Evolutionary conservation across 192 early-diverging fungal species (phyloP), one percentile per base, ranked within the genome.

Genomic region (Coemansia sp.): DNA sequence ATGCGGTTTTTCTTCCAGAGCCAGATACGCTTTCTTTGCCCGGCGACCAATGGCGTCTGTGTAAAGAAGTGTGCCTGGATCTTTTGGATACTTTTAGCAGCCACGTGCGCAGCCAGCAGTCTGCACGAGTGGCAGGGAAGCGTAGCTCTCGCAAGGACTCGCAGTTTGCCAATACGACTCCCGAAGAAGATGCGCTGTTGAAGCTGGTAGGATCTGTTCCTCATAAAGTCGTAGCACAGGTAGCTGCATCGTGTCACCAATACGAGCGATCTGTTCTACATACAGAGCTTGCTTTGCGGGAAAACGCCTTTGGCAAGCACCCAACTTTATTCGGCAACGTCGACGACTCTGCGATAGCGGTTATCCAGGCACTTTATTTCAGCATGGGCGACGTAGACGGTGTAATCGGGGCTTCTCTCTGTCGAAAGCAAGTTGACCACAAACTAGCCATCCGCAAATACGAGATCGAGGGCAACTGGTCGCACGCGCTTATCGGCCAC

Each of bases 381-480:
- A 58, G 59, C 61, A 74, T 78, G 68, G 76, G 64, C 31, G 76
- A 83, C 36, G 76, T 56, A 2, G 80, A 83, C 52, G 80, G 80
- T 5, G 72, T 83, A 18, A 64, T 68, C 3, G 80, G 80, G 5
- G 64, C 72, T 2, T 76, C 72, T 30, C 54, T 67, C 52, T 75
- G 76, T 51, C 80, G 80, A 20, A 66, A 61, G 52, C 59, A 67
- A 11, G 51, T 58, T 3, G 76, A 83, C 34, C 61, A 56, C n/a
- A 57, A 63, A 34, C 63, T 75, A 30, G 55, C 67, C 0, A 58
- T 75, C 48, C 76, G 72, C 55, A 74, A 74, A 48, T 66, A 78
- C 63, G 80, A 83, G 62, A 71, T 77, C 30, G 75, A 83, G 52
- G 80, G 80, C 22, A 68, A 78, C 64, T 83, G 80, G 80, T 68